Evolutionary conservation across 2,329 filamentous ascomycete genomes (phyloP).

Genomic region (Mollisia scopiformis): DNA sequence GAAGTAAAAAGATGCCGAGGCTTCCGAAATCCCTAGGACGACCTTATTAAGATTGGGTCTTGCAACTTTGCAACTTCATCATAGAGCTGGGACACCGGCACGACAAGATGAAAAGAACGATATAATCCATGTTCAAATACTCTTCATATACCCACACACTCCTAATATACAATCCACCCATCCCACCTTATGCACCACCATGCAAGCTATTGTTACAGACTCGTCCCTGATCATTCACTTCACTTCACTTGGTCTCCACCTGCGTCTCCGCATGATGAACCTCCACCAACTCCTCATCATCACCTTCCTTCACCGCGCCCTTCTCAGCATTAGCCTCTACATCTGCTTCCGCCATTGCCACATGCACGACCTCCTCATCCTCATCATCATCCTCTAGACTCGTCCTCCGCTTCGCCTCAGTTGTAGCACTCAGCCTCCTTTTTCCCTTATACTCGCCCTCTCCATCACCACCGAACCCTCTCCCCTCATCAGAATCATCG

Average conservation of each 20-base stretch:
- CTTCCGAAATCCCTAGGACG: no score
- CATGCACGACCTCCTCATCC: slow-evolving; percentile 33
- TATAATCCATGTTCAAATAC: neutral
- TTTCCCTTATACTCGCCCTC: slow-evolving; percentile 5
- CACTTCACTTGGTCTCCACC: slow-evolving; percentile 18
- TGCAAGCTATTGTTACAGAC: neutral
- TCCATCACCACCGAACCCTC: slow-evolving; percentile 16
- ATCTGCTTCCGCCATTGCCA: slow-evolving; percentile 25
- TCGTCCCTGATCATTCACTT: neutral
- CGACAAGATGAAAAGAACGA: neutral
- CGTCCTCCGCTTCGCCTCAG: slow-evolving; percentile 37
- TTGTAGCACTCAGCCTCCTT: slow-evolving; percentile 33
- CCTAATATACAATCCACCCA: neutral
- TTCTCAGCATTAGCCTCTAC: slow-evolving; percentile 14
- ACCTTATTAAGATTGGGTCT: no score
- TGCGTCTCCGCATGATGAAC: slow-evolving; percentile 33
- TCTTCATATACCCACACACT: neutral
- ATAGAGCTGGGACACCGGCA: no score
- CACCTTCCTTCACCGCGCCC: slow-evolving; percentile 6
- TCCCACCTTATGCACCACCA: neutral
- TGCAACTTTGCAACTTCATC: no score
- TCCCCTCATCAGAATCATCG: slow-evolving; percentile 23
- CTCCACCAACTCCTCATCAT: slow-evolving; percentile 22
- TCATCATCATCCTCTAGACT: slow-evolving; percentile 39
- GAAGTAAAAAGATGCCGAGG: no score